These are phyloP conservation scores for Leishmania tropica DNA, from an alignment of 208 protist genomes.

Conservation along the genomic window DNA sequence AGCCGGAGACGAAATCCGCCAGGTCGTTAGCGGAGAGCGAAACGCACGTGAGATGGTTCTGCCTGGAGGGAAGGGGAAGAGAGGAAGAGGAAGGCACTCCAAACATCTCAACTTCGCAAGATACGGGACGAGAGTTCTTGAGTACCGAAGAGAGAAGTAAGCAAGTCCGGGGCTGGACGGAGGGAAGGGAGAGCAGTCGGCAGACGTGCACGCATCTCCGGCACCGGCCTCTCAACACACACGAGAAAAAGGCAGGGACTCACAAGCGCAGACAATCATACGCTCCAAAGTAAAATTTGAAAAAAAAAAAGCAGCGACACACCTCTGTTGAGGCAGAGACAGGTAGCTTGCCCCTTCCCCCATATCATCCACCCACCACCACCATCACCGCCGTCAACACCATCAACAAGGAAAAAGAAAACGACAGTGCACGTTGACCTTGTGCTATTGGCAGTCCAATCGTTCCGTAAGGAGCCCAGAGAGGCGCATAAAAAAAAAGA, in stretches of 20 bases:
- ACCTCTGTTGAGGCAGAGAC: background rate
- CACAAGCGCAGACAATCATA: background rate
- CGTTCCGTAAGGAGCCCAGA: background rate
- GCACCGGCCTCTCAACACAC: background rate
- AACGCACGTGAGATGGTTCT: background rate
- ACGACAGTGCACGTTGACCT: background rate
- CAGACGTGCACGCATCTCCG: background rate
- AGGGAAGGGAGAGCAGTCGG: background rate
- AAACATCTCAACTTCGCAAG: background rate
- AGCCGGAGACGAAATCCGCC: background rate
- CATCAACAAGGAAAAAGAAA: background rate
- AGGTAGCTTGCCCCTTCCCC: no score
- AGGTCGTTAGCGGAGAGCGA: background rate
- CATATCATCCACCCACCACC: no score
- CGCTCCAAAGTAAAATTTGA: background rate
- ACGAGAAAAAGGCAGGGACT: background rate
- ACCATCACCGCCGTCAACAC: background rate
- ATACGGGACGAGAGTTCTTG: background rate
- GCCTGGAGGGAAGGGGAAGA: background rate
- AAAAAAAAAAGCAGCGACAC: background rate
- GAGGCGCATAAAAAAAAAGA: background rate
- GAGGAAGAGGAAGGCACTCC: background rate
- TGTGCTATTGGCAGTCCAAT: background rate
- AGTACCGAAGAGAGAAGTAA: background rate
- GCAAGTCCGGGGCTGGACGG: background rate